Base-by-base conservation (phyloP, 2,329 filamentous ascomycete species). In the Colletotrichum neosansevieriae region DNA sequence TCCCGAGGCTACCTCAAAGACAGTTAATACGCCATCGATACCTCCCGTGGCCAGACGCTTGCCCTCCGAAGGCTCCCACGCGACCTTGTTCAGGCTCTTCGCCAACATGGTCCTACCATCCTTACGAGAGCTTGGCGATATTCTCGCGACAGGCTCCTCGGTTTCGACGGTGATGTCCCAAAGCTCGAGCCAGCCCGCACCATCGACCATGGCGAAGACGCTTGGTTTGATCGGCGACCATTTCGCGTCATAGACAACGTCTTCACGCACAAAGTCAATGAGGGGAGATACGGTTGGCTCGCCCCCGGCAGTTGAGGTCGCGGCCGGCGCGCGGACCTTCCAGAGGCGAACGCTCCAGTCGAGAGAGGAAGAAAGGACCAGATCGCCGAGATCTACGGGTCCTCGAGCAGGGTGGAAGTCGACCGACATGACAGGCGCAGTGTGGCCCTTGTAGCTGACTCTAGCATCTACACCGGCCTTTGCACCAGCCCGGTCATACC, bases 261-360 rank as follows among this genome's bases (percentile, higher is more conserved):
- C 97, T 81, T 99, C 97, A 62, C 96, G 91, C 19, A 92, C 91
- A 76, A 99, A 94, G 71, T 98, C 94, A 12, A 98, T 86, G 29
- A 99, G 84, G 0, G 96, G 96, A 3, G 86, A 80, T 34, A 95
- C 89, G 38, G 80, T 78, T 47, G 83, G 82, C 71, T 87, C 84
- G 73, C 83, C 73, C 12, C 82, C 85, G 29, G 85, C 84, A 0
- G 91, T 91, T 15, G 88, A 89, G 4, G 89, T 91, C 2, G 91
- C 91, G 0, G 92, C 91, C 1, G 93, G 92, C 1, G 93, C 91
- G 45, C 94, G 92, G 13, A 97, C 92, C 79, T 96, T 96, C 96
- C 96, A 99, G 15, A 99, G 84, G 81, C 97, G 98, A 73, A 98
- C 94, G 73, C 92, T 97, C 96, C 96, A 99, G 82, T 99, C 96